Evolutionary conservation across 2,329 filamentous ascomycete genomes (phyloP).

Genomic region (Cadophora sp.): DNA sequence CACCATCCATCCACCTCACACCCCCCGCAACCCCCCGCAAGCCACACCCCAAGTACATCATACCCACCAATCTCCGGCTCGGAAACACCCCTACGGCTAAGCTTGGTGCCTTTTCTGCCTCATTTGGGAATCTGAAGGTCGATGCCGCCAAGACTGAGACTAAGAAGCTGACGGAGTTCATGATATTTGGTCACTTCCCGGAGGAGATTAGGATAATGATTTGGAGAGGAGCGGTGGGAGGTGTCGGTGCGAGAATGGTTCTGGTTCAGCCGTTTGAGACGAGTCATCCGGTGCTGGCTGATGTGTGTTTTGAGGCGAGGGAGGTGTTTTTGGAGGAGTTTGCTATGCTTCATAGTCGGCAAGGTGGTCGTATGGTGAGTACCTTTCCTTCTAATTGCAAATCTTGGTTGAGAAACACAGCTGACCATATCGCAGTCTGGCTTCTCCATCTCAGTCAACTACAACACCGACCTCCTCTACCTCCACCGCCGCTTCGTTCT

Average conservation of each 20-base stretch:
- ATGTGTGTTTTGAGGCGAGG: neutral
- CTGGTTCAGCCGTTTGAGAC: neutral
- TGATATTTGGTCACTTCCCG: neutral
- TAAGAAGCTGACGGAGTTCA: neutral
- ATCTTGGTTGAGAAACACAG: neutral
- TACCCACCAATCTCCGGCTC: neutral
- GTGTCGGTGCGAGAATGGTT: neutral
- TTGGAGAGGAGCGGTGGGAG: neutral
- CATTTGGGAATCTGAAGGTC: neutral
- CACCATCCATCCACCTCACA: neutral
- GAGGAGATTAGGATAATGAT: neutral
- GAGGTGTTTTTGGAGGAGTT: constrained; percentile 1
- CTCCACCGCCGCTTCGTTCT: constrained; percentile 3
- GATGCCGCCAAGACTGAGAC: too few relatives aligned
- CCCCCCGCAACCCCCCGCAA: neutral
- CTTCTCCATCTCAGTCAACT: constrained; percentile 11
- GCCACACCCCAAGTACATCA: neutral
- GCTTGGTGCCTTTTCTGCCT: neutral
- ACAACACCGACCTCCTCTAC: constrained; percentile 5
- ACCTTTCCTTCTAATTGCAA: neutral
- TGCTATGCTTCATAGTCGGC: neutral
- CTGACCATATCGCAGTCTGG: neutral
- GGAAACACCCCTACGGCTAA: neutral
- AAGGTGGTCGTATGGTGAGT: constrained; percentile 12
- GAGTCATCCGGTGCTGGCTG: neutral